Evolutionary conservation across 2,329 filamentous ascomycete species (phyloP).

Genomic region (Curvularia sp.): DNA sequence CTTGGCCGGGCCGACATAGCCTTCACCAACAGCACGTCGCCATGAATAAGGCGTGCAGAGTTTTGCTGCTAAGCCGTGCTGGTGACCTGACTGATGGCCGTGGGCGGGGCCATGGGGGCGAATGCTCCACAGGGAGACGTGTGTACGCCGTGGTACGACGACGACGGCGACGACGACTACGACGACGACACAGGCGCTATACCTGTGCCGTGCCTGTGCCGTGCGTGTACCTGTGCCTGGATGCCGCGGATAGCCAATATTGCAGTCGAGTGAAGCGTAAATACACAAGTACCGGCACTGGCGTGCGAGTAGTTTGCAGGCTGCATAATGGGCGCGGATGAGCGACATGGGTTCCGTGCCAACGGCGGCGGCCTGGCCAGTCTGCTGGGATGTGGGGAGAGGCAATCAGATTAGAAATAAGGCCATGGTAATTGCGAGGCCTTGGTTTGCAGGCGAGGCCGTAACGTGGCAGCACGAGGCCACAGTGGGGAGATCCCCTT

Average conservation of each 20-base stretch:
- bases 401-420: background rate
- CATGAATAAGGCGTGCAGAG: background rate
- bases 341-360: slow-evolving; percentile 12
- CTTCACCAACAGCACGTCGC: background rate
- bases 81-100: background rate
- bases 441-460: no score
- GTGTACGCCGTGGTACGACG: background rate
- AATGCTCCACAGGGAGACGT: background rate
- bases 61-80: background rate
- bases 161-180: background rate
- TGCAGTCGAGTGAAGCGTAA: no score
- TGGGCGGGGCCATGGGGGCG: background rate
- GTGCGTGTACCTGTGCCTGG: no score
- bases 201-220: background rate
- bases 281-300: background rate
- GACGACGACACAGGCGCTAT: background rate
- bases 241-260: no score
- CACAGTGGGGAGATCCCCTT: background rate
- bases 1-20: slow-evolving; percentile 3
- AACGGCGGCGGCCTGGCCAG: slow-evolving; percentile 18
- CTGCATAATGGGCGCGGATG: slow-evolving; percentile 14
- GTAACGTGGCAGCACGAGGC: background rate
- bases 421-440: background rate
- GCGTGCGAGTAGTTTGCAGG: slow-evolving; percentile 3
- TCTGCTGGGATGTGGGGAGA: slow-evolving; percentile 22